Conservation (phyloP, 768 basidiomycete species). For the Lactarius sp. region DNA sequence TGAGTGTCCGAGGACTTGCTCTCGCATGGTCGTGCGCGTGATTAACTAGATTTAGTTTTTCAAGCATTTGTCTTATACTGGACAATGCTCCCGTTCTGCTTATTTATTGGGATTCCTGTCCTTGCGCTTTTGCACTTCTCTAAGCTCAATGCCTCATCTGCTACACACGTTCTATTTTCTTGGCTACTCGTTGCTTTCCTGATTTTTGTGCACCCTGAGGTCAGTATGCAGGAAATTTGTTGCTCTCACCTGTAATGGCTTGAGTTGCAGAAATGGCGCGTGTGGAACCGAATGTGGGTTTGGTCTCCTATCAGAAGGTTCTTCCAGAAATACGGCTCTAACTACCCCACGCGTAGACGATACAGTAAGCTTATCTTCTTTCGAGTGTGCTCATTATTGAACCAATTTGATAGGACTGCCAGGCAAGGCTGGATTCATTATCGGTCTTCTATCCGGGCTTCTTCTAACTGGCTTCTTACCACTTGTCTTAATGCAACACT, state of each 20-base stretch:
- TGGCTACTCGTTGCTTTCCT: not conserved
- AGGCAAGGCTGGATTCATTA: not conserved
- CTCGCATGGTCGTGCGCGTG: not conserved
- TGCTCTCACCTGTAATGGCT: not conserved
- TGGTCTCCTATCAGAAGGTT: slow-evolving; percentile 3
- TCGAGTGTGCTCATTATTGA: not conserved
- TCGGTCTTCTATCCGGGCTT: not conserved
- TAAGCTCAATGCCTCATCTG: not conserved
- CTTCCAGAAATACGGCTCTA: not conserved
- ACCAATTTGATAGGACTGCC: not conserved
- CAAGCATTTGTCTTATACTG: not conserved
- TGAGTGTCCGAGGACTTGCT: not conserved
- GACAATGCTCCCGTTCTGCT: slow-evolving; percentile 7
- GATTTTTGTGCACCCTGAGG: not conserved
- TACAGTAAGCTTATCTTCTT: not conserved
- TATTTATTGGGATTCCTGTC: not conserved
- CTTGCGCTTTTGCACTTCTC: not conserved
- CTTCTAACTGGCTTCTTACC: not conserved
- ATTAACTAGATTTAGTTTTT: not conserved
- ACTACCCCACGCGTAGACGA: slow-evolving; percentile 3
- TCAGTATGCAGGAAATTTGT: not conserved
- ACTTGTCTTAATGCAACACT: not conserved
- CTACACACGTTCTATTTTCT: not conserved
- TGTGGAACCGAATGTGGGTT: slow-evolving; percentile 3
- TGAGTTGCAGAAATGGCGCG: not conserved